Evolutionary conservation across 2,329 filamentous ascomycete genomes (phyloP).

Genomic region (Parafenestella ontariensis): DNA sequence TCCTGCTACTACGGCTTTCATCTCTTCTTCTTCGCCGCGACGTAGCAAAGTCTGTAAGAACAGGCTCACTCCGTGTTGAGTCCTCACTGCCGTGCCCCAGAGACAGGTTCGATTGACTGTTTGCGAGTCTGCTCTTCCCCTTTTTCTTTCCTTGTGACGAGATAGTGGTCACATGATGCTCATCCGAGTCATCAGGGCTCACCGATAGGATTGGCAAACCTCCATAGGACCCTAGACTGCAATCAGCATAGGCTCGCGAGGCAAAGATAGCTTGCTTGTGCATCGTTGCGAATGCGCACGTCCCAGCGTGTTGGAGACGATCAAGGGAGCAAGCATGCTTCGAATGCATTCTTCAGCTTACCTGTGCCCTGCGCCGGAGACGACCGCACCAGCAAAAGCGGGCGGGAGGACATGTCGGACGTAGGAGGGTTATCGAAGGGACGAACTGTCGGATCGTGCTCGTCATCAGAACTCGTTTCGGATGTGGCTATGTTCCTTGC

Average conservation of each 20-base stretch:
- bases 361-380: slow-evolving; percentile 65
- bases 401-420: slow-evolving; percentile 52
- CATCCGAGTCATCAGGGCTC: slow-evolving; percentile 47
- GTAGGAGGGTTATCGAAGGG: slow-evolving; percentile 22
- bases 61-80: slow-evolving; percentile 26
- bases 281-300: slow-evolving; percentile 11
- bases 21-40: slow-evolving; percentile 38
- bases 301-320: slow-evolving; percentile 4
- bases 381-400: slow-evolving; percentile 65
- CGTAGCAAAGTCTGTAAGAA: slow-evolving; percentile 20
- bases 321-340: slow-evolving; percentile 2
- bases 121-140: slow-evolving; percentile 45
- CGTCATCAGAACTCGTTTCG: slow-evolving; percentile 39
- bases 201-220: slow-evolving; percentile 58
- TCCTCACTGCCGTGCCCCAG: slow-evolving; percentile 22
- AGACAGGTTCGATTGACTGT: slow-evolving; percentile 29
- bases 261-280: slow-evolving; percentile 4
- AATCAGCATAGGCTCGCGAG: slow-evolving; percentile 11
- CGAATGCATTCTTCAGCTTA: slow-evolving; percentile 27
- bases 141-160: slow-evolving; percentile 35
- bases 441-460: slow-evolving; percentile 19
- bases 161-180: slow-evolving; percentile 37
- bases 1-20: slow-evolving; percentile 31
- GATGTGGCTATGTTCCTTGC: slow-evolving; percentile 35
- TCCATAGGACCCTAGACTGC: slow-evolving; percentile 61